Conservation (phyloP, 495 filamentous ascomycete genomes). For the Penicillium maclennaniae region DNA sequence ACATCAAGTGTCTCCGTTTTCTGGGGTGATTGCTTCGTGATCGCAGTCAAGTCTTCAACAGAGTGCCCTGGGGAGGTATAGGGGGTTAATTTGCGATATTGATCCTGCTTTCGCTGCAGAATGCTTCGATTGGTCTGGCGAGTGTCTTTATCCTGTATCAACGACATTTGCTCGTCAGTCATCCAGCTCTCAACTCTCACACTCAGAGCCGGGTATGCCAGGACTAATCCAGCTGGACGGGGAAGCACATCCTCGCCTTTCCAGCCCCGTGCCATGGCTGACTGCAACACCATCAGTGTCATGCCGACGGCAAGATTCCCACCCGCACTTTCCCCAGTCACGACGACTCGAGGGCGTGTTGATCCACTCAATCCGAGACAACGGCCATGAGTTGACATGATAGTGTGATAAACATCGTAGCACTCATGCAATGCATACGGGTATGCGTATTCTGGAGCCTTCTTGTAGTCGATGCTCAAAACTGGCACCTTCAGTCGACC, state of each 20-base stretch:
- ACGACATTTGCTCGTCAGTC: conserved; percentile 93
- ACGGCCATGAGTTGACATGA: conserved; percentile 70
- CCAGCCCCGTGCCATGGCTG: conserved; percentile 53
- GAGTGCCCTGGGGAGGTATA: conserved; percentile 63
- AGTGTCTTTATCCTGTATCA: conserved; percentile 79
- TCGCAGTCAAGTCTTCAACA: conserved; percentile 41
- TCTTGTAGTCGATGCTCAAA: conserved; percentile 87
- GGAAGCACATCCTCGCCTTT: conserved; percentile 62
- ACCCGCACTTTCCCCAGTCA: conserved; percentile 90
- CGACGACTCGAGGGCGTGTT: conserved; percentile 64
- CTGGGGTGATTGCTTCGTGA: conserved; percentile 34
- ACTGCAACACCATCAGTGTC: conserved; percentile 83
- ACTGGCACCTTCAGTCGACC: conserved; percentile 79
- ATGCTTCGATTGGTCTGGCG: conserved; percentile 74
- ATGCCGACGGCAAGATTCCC: conserved; percentile 83
- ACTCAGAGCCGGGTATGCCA: conserved; percentile 87
- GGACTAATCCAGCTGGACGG: conserved; percentile 71
- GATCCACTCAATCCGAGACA: conserved; percentile 81
- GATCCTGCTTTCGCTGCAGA: conserved; percentile 70
- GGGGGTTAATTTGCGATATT: conserved; percentile 58
- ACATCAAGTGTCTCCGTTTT: conserved; percentile 30
- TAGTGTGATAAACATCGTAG: conserved; percentile 85
- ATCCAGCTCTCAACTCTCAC: conserved; percentile 99
- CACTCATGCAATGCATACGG: conserved; percentile 95
- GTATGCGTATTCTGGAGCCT: conserved; percentile 92